Conservation (phyloP, 2,329 filamentous ascomycete genomes). For the Lachnellula cervina region DNA sequence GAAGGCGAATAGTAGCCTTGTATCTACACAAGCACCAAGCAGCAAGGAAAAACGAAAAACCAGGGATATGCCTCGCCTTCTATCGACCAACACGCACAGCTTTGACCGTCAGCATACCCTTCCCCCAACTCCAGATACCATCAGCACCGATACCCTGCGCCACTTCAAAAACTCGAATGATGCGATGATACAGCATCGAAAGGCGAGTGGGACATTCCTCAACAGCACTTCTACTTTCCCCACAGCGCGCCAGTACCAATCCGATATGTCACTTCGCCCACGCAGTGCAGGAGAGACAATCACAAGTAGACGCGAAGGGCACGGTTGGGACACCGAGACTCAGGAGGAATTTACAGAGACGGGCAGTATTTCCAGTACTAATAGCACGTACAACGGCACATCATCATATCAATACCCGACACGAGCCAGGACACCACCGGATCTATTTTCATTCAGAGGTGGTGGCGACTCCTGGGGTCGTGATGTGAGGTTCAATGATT, state of each 20-base stretch:
- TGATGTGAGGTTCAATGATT: slow-evolving; percentile 24
- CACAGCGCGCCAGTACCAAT: slow-evolving; percentile 17
- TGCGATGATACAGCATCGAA: slow-evolving; percentile 30
- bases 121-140: slow-evolving; percentile 34
- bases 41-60: slow-evolving; percentile 10
- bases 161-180: slow-evolving; percentile 49
- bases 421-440: slow-evolving; percentile 13
- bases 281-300: slow-evolving; percentile 32
- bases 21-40: slow-evolving; percentile 3
- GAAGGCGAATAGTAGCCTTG: slow-evolving; percentile 17
- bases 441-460: slow-evolving; percentile 9
- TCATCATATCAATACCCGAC: slow-evolving; percentile 6
- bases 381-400: slow-evolving; percentile 19
- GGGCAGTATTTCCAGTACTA: slow-evolving; percentile 20
- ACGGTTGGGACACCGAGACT: slow-evolving; percentile 33
- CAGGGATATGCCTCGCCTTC: slow-evolving; percentile 12
- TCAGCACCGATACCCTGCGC: slow-evolving; percentile 32
- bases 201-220: slow-evolving; percentile 16
- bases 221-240: slow-evolving; percentile 20
- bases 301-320: slow-evolving; percentile 30
- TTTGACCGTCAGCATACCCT: slow-evolving; percentile 30
- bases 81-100: slow-evolving; percentile 32
- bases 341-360: slow-evolving; percentile 27
- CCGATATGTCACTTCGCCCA: slow-evolving; percentile 24
- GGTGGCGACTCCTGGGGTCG: slow-evolving; percentile 21